These are phyloP conservation scores for Eucalyptus virginea DNA, from an alignment of 345 rosid species.

Conservation along the genomic window DNA sequence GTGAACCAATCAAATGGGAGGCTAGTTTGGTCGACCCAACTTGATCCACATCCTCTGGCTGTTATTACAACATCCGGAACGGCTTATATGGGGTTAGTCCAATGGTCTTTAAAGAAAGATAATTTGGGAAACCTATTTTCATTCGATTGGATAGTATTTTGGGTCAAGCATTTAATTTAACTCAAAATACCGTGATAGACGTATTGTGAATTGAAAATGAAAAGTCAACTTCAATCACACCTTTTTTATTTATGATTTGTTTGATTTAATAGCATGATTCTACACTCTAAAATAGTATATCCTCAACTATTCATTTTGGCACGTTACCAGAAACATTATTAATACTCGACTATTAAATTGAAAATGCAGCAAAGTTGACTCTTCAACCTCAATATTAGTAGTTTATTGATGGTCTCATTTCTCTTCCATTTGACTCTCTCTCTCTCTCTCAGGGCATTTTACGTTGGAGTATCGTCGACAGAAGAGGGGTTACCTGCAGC, in stretches of 20 bases:
- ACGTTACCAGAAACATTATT: neutral
- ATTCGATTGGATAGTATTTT: neutral
- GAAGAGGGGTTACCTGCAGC: constrained; percentile 13
- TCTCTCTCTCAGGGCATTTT: constrained; percentile 3
- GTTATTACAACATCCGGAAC: constrained; percentile 32
- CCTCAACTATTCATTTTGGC: neutral
- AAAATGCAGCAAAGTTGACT: neutral
- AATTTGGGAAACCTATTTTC: neutral
- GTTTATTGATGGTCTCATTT: neutral
- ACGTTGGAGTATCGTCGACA: constrained; percentile 27
- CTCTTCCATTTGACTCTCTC: neutral
- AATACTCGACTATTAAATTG: neutral
- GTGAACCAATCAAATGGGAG: constrained; percentile 11
- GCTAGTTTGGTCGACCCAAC: constrained; percentile 20
- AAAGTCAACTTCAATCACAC: neutral
- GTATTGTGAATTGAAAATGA: neutral
- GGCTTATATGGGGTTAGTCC: constrained; percentile 14
- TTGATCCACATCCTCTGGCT: constrained; percentile 18
- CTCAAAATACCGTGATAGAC: too few species aligned
- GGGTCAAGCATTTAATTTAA: neutral
- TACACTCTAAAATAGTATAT: neutral
- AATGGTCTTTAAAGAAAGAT: neutral
- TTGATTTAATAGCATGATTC: neutral
- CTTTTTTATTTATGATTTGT: neutral
- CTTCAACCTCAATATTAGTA: neutral